Base-by-base conservation (phyloP, 345 rosid genomes). In the Carallia pectinifolia region DNA sequence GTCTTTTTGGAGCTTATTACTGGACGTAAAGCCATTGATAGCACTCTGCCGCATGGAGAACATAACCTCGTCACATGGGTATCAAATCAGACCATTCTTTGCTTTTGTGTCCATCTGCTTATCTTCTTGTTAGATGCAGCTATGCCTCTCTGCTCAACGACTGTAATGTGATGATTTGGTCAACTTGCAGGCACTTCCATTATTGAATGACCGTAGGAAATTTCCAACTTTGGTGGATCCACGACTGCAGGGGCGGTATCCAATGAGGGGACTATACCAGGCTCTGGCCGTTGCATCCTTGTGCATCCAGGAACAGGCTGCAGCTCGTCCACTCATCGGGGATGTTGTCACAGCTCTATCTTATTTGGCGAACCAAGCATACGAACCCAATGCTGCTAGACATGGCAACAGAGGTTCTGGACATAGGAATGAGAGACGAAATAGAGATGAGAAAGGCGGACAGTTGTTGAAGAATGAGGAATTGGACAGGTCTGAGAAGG, bases 51-150 rank as follows among this genome's bases (percentile, higher is more conserved):
- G 53, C 97, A 92, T 69, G 99, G 93, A 65, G 97, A 92, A 63
- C 99, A 95, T 84, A 95, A 92, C 74, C 90, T 95, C 9, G 92
- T 92, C n/a, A 82, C 97, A 71, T 95, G 99, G 99, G 99, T 95
- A 84, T 81, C 39, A 15, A 10, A 62, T 36, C 7, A 8, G 34
- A 9, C n/a, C 0, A 61, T 36, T 59, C 18, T 65, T 48, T 34
- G 37, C 16, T 66, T 23, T 31, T 60, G 4, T 33, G 53, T 44
- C 53, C 65, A 30, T 34, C 31, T 27, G 53, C 38, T 44, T 9
- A 19, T 59, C 33, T 17, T 64, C 19, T 27, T 60, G n/a, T 54
- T 6, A 60, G 62, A 18, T 52, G 38, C 6, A 31, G 18, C 18
- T 58, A n/a, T 37, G 19, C 40, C 34, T 53, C 18, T 54, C 27